Evolutionary conservation across 352 stramenopile genomes (phyloP), one percentile per base, ranked within the genome.

Genomic region (Phytopythium delawarense): DNA sequence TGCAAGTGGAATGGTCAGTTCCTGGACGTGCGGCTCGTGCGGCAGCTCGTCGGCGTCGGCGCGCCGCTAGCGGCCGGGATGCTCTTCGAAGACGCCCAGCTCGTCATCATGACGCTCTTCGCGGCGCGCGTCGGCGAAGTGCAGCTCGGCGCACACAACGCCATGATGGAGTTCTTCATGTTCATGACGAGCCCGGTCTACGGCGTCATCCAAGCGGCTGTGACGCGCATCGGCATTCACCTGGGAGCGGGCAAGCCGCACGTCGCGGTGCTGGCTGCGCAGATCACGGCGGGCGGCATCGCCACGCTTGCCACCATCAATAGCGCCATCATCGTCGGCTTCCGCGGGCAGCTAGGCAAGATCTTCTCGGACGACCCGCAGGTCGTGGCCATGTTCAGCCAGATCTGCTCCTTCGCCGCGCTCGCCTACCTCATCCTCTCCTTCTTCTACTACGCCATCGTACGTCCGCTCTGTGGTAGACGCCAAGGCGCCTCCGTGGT

Each of bases 81-180:
- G 21, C 45, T 93, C 12, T 89, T 96, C 46, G 87, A 96, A 64
- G 89, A 96, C 66, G 65, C 77, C 35, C 85, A 94, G 72, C 68
- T 96, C 1, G 73, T 90, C 51, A 85, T 74, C 48, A 90, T 96
- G 72, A 80, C 84, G 55, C 61, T 94, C 20, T 89, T 93, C 28
- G 78, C 87, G 8, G 81, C 76, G 35, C 75, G 61, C 34, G 85
- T 94, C 65, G 78, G 82, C 30, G 75, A 94, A 59, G 16, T 56
- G 28, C 82, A 94, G 59, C 68, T 96, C 15, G 83, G 78, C 23
- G 76, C 87, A 18, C 83, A 96, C 66, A 92, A 87, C 63, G 77
- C 84, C 18, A 94, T 94, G 84, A 88, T 94, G 72, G 86, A 94
- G 67, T 66, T 94, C 32, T 91, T 94, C 67, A 88, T 88, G 67